Evolutionary conservation across 768 basidiomycete species (phyloP), one percentile per base, ranked within the genome.

Genomic region (Auriscalpium orientale): DNA sequence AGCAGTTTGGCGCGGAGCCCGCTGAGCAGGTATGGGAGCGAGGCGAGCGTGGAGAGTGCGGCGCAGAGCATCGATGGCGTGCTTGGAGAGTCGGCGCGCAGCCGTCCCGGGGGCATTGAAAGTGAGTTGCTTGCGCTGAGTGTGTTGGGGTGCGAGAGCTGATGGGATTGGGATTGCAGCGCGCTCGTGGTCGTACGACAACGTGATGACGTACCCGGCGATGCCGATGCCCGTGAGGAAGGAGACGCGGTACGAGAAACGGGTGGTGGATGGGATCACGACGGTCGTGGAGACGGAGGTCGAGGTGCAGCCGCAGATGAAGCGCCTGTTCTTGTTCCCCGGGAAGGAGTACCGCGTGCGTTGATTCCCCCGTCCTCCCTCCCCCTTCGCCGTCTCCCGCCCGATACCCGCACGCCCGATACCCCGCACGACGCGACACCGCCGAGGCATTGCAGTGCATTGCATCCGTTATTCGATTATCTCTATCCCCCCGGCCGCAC

Each of bases 131-230:
- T n/a, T n/a, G n/a, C 33, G 37, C 3, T 47, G 51, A 3, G 12
- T 4, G 43, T 16, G 20, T 9, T 7, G 28, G 43, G 4, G 15
- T 3, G 13, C 47, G 36, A 20, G 22, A 40, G 10, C 54, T 33
- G 9, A 65, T 59, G 36, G 66, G n/a, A n/a, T n/a, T 43, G 0
- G 8, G 18, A n/a, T 43, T 44, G 20, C 56, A 87, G 86, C 72
- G 12, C 84, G 84, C 33, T 82, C 87, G 2, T 88, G 85, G 86
- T 87, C 86, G 2, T 89, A 88, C 63, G 85, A 87, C 63, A 84
- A 84, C 60, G 68, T 86, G 58, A 79, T 76, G 65, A 86, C 83
- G 3, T 89, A 89, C 61, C 81, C 83, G 15, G 71, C 81, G 57
- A 70, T 78, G 38, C 80, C 78, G n/a, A 70, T 74, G 46, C 59